Evolutionary conservation across 805 yeast genomes (phyloP).

Genomic region (Suhomyces emberorum): DNA sequence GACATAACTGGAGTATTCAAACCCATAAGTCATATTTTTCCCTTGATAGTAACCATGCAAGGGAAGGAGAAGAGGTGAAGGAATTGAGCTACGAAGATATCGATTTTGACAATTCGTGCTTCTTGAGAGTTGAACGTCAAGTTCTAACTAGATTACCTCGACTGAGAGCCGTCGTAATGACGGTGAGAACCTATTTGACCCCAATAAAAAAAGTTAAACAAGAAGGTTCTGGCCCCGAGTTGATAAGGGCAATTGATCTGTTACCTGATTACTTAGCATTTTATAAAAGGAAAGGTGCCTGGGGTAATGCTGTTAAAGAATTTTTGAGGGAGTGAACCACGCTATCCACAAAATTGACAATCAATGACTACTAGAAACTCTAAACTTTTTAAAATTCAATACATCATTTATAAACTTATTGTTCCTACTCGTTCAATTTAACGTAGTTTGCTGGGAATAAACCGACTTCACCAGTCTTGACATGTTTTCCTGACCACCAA

Average conservation of each 20-base stretch:
- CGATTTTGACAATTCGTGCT: slow-evolving; percentile 33
- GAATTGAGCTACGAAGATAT: slow-evolving; percentile 25
- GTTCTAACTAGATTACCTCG: slow-evolving; percentile 34
- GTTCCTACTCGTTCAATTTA: slow-evolving; percentile 15
- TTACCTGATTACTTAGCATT: slow-evolving; percentile 38
- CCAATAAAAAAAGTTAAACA: slow-evolving; percentile 25
- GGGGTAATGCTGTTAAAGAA: slow-evolving; percentile 39
- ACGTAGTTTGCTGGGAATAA: slow-evolving; percentile 94
- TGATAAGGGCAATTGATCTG: slow-evolving; percentile 31
- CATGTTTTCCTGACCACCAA: slow-evolving; percentile 92
- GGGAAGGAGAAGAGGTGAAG: slow-evolving; percentile 24
- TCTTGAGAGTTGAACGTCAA: slow-evolving; percentile 37
- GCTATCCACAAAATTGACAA: too few species aligned
- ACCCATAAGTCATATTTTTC: slow-evolving; percentile 43
- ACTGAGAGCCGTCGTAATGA: slow-evolving; percentile 34
- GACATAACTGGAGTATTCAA: slow-evolving; percentile 72
- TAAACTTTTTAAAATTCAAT: not conserved
- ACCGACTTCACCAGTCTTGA: slow-evolving; percentile 66
- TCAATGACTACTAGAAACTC: too few species aligned
- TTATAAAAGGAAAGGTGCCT: slow-evolving; percentile 33
- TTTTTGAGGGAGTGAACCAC: too few species aligned
- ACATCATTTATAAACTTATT: not conserved
- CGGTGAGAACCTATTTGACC: slow-evolving; percentile 36
- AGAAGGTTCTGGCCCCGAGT: slow-evolving; percentile 32
- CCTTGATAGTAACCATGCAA: slow-evolving; percentile 30